These are phyloP conservation scores for Tuber borchii DNA, from an alignment of 495 filamentous ascomycete species.

Conservation along the genomic window DNA sequence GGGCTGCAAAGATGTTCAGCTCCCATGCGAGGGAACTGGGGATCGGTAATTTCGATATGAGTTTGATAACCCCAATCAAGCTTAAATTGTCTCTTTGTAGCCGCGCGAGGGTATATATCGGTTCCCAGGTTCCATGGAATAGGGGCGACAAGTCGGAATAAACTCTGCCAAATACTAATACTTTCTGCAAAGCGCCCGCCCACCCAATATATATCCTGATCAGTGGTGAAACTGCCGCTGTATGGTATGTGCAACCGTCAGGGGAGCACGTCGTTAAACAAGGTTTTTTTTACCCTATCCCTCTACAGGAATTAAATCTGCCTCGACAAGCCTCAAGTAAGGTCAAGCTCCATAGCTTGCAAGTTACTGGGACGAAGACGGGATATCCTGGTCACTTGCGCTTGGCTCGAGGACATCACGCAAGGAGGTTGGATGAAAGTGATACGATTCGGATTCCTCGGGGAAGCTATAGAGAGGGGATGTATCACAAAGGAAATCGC, in stretches of 20 bases:
- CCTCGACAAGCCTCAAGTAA: not conserved
- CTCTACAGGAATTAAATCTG: not conserved
- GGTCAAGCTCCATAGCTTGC: not conserved
- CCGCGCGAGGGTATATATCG: slow-evolving; percentile 3
- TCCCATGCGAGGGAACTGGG: not conserved
- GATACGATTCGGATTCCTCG: not conserved
- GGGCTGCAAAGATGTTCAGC: not conserved
- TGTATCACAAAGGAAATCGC: slow-evolving; percentile 13
- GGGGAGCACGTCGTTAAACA: not conserved
- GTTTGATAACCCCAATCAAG: not conserved
- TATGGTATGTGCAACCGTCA: not conserved
- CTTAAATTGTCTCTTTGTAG: slow-evolving; percentile 5
- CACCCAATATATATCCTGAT: not conserved
- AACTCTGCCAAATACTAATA: not conserved
- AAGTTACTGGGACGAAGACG: not conserved
- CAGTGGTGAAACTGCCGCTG: not conserved
- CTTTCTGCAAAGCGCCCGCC: not conserved
- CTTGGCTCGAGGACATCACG: not conserved
- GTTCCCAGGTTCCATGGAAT: slow-evolving; percentile 8
- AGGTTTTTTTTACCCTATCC: not conserved
- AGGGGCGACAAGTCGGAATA: not conserved
- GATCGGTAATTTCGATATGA: not conserved
- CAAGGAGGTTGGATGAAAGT: not conserved
- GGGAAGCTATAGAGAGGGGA: not conserved
- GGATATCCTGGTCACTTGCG: not conserved